Base-by-base conservation (phyloP, 2,329 filamentous ascomycete species). In the Calonectria pseudoreteaudii region DNA sequence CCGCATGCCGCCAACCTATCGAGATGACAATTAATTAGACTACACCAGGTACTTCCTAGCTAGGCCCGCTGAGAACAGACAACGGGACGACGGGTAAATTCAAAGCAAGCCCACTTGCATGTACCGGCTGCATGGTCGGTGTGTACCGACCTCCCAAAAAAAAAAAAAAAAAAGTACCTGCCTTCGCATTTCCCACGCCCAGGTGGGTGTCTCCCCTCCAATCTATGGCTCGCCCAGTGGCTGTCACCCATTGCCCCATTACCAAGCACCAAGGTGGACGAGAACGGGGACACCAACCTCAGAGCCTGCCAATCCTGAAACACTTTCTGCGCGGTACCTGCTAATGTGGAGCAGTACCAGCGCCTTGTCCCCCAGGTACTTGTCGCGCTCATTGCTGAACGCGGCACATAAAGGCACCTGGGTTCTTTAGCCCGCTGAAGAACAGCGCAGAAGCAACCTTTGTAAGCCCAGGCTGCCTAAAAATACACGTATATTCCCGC, bases 221-320 rank as follows among this genome's bases (percentile, higher is more conserved):
- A 72, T 72, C 56, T 68, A 38, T 23, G 30, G 28, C 44, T 41
- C 31, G 23, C 38, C 62, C 69, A 66, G 49, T 66, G 70, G 14
- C 20, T 38, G 23, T 34, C 53, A 34, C 49, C 23, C 49, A 56
- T 72, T 65, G 58, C 49, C 31, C 50, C 41, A 72, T 72, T 69
- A 72, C 70, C 56, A 72, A 72, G 66, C 66, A 72, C 50, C 20
- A 28, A n/a, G 38, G 23, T 5, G 41, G 38, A 41, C 36, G 60
- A 47, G 60, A 34, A 65, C 41, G 38, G 58, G 34, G 58, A 28
- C 58, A 44, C 36, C 60, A 56, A 26, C 68, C 65, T 50, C 70
- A 68, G 47, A 41, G 31, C 49, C 34, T 69, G 70, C 66, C 60
- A 67, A 68, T 66, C 70, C 70, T 72, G 70, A 72, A 72, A 72